A percentile compares a stretch with the other conserved stretches of the same genome.
Conservation (phyloP, 139 green algal genomes). For the Picochlorum costavermella region DNA sequence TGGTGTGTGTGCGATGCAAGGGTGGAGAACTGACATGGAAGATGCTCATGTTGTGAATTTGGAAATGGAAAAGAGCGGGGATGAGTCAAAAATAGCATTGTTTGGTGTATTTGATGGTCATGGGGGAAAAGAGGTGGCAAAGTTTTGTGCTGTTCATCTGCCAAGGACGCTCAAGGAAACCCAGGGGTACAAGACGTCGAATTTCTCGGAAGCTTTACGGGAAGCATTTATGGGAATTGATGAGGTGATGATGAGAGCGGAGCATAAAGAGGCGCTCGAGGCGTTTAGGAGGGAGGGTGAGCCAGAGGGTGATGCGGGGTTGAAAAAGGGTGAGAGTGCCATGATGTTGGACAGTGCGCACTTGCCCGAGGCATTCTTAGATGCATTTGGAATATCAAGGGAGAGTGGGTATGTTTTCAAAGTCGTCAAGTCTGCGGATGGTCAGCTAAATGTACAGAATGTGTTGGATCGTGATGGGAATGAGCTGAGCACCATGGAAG, state of each 20-base stretch:
- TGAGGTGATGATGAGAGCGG: constrained; percentile 22
- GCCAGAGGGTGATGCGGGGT: constrained; percentile 16
- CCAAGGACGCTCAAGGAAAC: constrained; percentile 21
- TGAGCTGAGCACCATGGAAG: constrained; percentile 3
- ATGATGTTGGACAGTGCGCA: constrained; percentile 31
- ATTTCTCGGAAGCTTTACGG: constrained; percentile 27
- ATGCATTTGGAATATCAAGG: constrained; percentile 27
- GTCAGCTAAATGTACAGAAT: not conserved
- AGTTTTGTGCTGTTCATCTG: constrained; percentile 37
- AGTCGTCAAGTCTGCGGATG: constrained; percentile 20
- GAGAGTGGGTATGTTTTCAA: constrained; percentile 21
- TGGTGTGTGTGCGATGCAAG: constrained; percentile 60
- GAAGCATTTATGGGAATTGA: constrained; percentile 41
- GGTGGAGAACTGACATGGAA: constrained; percentile 65
- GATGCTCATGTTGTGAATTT: constrained; percentile 38
- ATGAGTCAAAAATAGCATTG: constrained; percentile 9
- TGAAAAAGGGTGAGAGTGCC: not conserved
- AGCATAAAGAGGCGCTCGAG: constrained; percentile 31
- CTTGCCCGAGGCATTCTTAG: constrained; percentile 37
- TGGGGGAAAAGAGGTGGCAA: constrained; percentile 50
- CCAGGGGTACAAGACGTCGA: constrained; percentile 9
- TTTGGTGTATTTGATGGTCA: constrained; percentile 62
- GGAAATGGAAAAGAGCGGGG: constrained; percentile 14
- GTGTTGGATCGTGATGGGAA: constrained; percentile 5
- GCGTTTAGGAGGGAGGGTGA: constrained; percentile 9